Conservation (phyloP, 176 grass and related monocot species). For the Olyra latifolia region DNA sequence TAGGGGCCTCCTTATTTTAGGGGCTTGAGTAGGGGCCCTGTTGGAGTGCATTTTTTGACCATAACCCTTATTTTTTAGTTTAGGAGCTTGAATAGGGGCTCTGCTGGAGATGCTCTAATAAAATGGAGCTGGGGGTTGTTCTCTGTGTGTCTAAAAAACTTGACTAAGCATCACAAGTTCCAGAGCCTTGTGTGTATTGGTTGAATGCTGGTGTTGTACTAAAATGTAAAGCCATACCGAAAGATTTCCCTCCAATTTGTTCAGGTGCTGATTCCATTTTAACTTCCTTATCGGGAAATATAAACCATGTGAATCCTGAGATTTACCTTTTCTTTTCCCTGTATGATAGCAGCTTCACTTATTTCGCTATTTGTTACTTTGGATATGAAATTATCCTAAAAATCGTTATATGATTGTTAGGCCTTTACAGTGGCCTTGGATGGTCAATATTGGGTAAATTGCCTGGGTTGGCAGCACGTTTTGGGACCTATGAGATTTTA, state of each 20-base stretch:
- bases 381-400: conserved; percentile 27
- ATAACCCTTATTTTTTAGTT: no score
- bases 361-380: not conserved
- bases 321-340: conserved; percentile 22
- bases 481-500: conserved; percentile 87
- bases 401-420: conserved; percentile 40
- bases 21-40: no score
- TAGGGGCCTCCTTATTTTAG: no score
- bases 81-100: no score
- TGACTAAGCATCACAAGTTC: not conserved
- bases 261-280: not conserved
- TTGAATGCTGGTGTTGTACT: not conserved
- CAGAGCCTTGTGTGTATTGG: not conserved
- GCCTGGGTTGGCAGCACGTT: conserved; percentile 77
- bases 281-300: conserved; percentile 10
- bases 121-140: not conserved
- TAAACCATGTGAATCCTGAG: not conserved
- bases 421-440: conserved; percentile 77
- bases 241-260: not conserved
- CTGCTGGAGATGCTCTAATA: no score
- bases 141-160: not conserved
- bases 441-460: conserved; percentile 74
- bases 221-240: not conserved
- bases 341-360: not conserved
- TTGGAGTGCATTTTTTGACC: no score